Evolutionary conservation across 768 basidiomycete species (phyloP), one percentile per base, ranked within the genome.

Genomic region (Trametes maxima): DNA sequence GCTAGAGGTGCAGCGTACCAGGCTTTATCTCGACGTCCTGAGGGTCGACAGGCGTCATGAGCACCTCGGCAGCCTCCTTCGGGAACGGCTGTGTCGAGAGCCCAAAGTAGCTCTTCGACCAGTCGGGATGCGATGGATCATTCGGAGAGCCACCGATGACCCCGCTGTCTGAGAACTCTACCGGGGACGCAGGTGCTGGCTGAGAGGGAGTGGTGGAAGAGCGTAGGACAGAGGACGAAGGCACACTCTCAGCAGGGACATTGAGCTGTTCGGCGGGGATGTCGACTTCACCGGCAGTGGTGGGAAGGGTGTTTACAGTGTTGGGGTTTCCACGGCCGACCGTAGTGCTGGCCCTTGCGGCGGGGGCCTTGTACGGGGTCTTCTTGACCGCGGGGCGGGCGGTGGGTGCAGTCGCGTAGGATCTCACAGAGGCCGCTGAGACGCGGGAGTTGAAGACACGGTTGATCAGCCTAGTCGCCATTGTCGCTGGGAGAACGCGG

Each of bases 1-100:
- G 24, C 22, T 57, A 1, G 8, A 22, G 14, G 28, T 3, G n/a
- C 16, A 13, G 76, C 86, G 52, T 47, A 90, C 95, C 95, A 57
- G 96, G 96, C 71, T 98, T 98, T 36, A 96, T 88, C 76, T 98
- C 95, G 37, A 98, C 82, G 73, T 98, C 94, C 55, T 79, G 57
- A 5, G 89, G 82, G 45, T 91, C 84, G 3, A 98, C 66, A 14
- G 93, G 89, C 6, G 89, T 83, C 68, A 92, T 78, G 21, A 98
- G 76, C 2, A 88, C 72, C 3, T 92, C 85, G 0, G 89, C 81
- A 61, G 85, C 79, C 53, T 95, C 92, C 68, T 82, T 86, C 2
- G 86, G 68, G 74, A 97, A 98, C 2, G 95, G 87, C 69, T 87
- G 78, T 0, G 80, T 74, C 4, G 90, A 90, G 28, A 98, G 76